These are phyloP conservation scores for Penicillium sp. DNA, from an alignment of 2,329 filamentous ascomycete genomes.

Conservation along the genomic window DNA sequence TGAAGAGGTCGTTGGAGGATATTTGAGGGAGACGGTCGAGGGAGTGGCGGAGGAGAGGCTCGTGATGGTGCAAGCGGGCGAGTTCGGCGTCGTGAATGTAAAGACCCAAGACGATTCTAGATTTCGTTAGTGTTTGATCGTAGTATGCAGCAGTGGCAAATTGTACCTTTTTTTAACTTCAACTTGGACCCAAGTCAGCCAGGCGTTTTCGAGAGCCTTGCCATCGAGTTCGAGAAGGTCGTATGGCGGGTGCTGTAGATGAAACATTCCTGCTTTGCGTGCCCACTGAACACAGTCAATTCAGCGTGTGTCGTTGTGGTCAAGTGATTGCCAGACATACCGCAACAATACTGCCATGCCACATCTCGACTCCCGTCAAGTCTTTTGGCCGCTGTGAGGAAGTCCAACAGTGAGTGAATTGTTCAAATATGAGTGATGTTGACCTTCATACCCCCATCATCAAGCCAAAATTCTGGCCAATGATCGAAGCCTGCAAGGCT, in stretches of 20 bases:
- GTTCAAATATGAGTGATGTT: neutral
- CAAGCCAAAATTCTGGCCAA: slow-evolving; percentile 15
- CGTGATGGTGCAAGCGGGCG: slow-evolving; percentile 9
- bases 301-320: too few species aligned
- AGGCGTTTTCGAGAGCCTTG: slow-evolving; percentile 6
- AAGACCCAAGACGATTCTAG: slow-evolving; percentile 7
- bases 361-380: slow-evolving; percentile 11
- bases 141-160: neutral
- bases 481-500: slow-evolving; percentile 12
- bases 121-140: neutral
- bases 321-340: neutral
- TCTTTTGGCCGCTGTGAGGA: slow-evolving; percentile 12
- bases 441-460: slow-evolving; percentile 11
- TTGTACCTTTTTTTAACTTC: slow-evolving; percentile 10
- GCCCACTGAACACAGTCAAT: slow-evolving; percentile 7
- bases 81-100: slow-evolving; percentile 16
- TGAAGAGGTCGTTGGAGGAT: slow-evolving; percentile 11
- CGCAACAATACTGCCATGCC: slow-evolving; percentile 13
- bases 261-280: slow-evolving; percentile 8
- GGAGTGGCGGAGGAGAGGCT: slow-evolving; percentile 14
- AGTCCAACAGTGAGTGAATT: neutral
- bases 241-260: neutral
- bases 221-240: neutral
- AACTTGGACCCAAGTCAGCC: slow-evolving; percentile 6
- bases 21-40: slow-evolving; percentile 8